These are phyloP conservation scores for Leptographium procerum DNA, from an alignment of 2,329 filamentous ascomycete genomes.

Conservation along the genomic window DNA sequence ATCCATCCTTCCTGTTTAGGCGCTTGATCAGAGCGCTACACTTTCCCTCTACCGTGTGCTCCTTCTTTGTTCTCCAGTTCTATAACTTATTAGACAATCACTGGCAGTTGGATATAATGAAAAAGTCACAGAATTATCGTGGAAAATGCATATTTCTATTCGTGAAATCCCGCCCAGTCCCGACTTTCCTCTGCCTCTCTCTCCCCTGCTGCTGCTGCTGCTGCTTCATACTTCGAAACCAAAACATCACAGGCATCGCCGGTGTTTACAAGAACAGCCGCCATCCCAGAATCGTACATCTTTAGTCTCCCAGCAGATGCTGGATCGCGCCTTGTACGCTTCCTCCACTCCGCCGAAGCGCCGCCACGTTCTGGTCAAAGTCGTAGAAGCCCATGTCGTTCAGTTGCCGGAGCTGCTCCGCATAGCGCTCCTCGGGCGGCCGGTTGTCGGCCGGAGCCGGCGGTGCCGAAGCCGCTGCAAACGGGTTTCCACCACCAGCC, in stretches of 20 bases:
- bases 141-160: background rate
- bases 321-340: slow-evolving; percentile 89
- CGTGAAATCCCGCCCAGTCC: background rate
- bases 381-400: slow-evolving; percentile 99
- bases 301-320: slow-evolving; percentile 44
- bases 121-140: too few species aligned
- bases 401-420: slow-evolving; percentile 76
- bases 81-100: too few species aligned
- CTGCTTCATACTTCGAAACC: background rate
- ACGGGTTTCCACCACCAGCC: slow-evolving; percentile 16
- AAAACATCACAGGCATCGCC: background rate
- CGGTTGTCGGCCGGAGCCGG: slow-evolving; percentile 61
- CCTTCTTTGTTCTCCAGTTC: too few species aligned
- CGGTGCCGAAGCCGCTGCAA: background rate
- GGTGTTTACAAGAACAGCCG: background rate
- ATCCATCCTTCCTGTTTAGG: background rate
- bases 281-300: background rate
- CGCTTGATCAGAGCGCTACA: too few species aligned
- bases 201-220: background rate
- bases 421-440: slow-evolving; percentile 88
- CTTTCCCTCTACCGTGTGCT: too few species aligned
- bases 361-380: slow-evolving; percentile 85
- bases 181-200: background rate
- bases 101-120: too few species aligned
- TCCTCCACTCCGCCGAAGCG: slow-evolving; percentile 76